Conservation (phyloP, 352 stramenopile genomes). For the Globisporangium recalcitrans region DNA sequence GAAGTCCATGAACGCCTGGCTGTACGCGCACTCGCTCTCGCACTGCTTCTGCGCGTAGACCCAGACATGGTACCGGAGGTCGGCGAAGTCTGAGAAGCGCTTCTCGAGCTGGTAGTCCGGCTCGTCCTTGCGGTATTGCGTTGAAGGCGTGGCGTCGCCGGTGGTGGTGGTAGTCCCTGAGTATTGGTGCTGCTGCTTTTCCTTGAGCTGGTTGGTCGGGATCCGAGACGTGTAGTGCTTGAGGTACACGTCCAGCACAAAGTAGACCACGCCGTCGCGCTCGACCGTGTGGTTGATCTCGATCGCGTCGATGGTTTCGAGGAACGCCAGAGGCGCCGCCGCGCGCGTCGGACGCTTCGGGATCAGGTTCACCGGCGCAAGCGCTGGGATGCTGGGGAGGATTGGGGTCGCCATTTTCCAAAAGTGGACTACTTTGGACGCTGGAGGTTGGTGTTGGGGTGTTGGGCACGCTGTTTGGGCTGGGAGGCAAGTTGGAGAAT, state of each 20-base stretch:
- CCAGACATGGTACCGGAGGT: constrained; percentile 35
- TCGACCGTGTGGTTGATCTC: constrained; percentile 23
- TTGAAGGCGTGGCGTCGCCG: neutral
- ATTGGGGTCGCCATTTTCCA: neutral
- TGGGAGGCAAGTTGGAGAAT: neutral
- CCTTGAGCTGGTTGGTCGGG: constrained; percentile 36
- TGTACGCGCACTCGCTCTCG: constrained; percentile 31
- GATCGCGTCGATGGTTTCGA: constrained; percentile 26
- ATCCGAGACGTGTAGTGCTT: constrained; percentile 51
- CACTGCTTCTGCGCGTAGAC: constrained; percentile 32
- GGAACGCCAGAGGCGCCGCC: constrained; percentile 7
- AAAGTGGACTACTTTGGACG: too few species aligned
- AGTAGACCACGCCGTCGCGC: constrained; percentile 24
- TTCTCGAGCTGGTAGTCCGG: constrained; percentile 36
- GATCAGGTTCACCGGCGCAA: neutral
- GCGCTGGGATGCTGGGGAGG: neutral
- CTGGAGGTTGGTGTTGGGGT: neutral
- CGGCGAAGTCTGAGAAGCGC: constrained; percentile 29
- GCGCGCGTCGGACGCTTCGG: neutral
- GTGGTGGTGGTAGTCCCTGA: neutral
- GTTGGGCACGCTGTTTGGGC: neutral
- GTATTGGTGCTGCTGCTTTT: constrained; percentile 1
- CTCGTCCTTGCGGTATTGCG: constrained; percentile 6
- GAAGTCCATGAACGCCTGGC: constrained; percentile 37
- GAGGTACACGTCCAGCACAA: constrained; percentile 48